Evolutionary conservation across 1,139 yeast genomes (phyloP).

Genomic region (Blastobotrys petasosporus): DNA sequence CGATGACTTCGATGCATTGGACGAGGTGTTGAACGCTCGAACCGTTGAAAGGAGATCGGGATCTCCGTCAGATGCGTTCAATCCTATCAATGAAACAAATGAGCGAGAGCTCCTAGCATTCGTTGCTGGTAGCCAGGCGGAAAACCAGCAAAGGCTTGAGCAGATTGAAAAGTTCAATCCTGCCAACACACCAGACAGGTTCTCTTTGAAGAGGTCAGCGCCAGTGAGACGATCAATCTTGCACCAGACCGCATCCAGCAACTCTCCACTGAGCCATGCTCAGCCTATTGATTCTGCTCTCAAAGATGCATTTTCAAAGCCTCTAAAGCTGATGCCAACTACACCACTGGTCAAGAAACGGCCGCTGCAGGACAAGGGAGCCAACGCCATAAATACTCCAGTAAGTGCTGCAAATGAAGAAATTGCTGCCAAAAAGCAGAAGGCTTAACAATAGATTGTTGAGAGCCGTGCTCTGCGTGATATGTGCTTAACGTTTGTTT

Average conservation of each 20-base stretch:
- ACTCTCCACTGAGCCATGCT: slow-evolving; percentile 5
- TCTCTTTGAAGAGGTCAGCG: slow-evolving; percentile 1
- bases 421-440: too few relatives aligned
- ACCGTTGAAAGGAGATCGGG: neutral
- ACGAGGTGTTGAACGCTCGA: neutral
- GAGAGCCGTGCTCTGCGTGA: too few relatives aligned
- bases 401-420: neutral
- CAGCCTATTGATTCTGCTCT: slow-evolving; percentile 1
- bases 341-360: slow-evolving; percentile 11
- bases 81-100: slow-evolving; percentile 10
- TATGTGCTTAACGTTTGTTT: too few relatives aligned
- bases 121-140: slow-evolving; percentile 13
- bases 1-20: slow-evolving; percentile 9
- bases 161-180: slow-evolving; percentile 5
- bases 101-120: slow-evolving; percentile 9
- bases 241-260: neutral
- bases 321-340: slow-evolving; percentile 1
- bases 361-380: slow-evolving; percentile 7
- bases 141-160: slow-evolving; percentile 5
- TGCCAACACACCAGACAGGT: slow-evolving; percentile 7
- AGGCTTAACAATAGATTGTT: too few relatives aligned
- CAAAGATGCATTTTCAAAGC: slow-evolving; percentile 1
- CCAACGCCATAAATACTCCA: slow-evolving; percentile 5
- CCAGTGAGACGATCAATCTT: slow-evolving; percentile 8
- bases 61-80: slow-evolving; percentile 1